Conservation (phyloP, 306 rosid genomes). For the Cicer judaicum region DNA sequence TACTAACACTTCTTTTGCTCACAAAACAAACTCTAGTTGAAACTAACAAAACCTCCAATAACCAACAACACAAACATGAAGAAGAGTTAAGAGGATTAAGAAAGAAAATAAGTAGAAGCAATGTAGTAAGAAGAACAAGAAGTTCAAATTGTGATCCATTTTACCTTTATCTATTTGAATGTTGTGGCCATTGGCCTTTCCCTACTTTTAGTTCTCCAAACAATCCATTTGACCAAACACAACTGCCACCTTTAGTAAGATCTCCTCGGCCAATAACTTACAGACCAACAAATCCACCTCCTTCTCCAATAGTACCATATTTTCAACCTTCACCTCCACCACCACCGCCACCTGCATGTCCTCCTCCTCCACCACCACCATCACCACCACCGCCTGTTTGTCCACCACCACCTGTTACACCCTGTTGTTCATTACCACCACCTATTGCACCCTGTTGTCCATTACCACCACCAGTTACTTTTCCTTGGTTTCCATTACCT, state of each 20-base stretch:
- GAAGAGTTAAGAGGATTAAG: constrained; percentile 38
- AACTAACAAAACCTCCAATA: constrained; percentile 31
- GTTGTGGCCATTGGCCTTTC: constrained; percentile 86
- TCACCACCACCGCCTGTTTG: constrained; percentile 20
- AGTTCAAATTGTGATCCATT: constrained; percentile 68
- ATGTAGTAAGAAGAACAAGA: constrained; percentile 39
- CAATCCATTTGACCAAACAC: constrained; percentile 71
- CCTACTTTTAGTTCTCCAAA: constrained; percentile 63
- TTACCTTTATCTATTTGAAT: constrained; percentile 61
- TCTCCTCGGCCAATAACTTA: constrained; percentile 52
- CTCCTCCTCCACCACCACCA: not conserved
- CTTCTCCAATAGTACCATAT: not conserved
- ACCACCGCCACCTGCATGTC: constrained; percentile 10
- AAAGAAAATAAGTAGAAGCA: constrained; percentile 16
- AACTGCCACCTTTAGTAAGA: constrained; percentile 34
- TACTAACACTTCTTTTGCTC: constrained; percentile 54
- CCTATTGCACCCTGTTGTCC: constrained; percentile 41
- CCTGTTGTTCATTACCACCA: not conserved
- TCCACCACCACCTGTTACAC: constrained; percentile 25
- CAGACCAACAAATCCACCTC: constrained; percentile 33
- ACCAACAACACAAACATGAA: constrained; percentile 42
- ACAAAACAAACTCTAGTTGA: constrained; percentile 47
- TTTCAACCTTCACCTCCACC: not conserved
- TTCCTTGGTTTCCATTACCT: not conserved
- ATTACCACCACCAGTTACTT: not conserved